Evolutionary conservation across 2,329 filamentous ascomycete genomes (phyloP), one percentile per base, ranked within the genome.

Genomic region (Onygenales sp.): DNA sequence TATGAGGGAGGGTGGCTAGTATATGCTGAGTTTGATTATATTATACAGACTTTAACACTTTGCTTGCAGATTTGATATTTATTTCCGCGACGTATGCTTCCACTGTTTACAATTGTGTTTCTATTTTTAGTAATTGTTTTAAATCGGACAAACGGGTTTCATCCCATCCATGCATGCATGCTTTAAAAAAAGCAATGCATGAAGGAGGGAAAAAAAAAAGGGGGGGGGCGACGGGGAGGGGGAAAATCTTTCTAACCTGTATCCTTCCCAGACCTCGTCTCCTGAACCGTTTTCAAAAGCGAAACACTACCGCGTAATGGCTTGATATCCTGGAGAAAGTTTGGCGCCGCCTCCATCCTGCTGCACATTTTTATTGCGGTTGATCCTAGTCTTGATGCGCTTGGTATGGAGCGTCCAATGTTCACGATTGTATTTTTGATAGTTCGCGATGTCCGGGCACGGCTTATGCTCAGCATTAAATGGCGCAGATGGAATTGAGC

Each of bases 51-150:
- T 74, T 72, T 50, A 72, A 62, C 45, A 73, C 71, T 56, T 70
- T 71, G 14, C 70, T 71, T 8, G 73, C 72, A 51, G 65, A 63
- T 61, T 72, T 74, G 45, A 72, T 63, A 43, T 71, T 69, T 53
- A 76, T 69, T 61, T 74, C 72, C 17, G 69, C 68, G 47, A 72
- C 69, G 52, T 71, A 72, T 11, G 72, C 73, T 50, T 73, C 66
- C 33, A 59, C 73, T 75, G 55, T 43, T 31, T 43, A 5, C 3
- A n/a, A 31, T 27, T 3, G 21, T 27, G 21, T 27, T 27, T 27
- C 21, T 27, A 27, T 27, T 5, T 27, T 27, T 27, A 27, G 21
- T 27, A 27, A 27, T 27, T 27, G 21, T 27, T 27, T 27, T 5
- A 27, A 27, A 27, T 27, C 21, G 21, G 21, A 27, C 3, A 27